These are phyloP conservation scores for Boletus speciosus DNA, from an alignment of 768 basidiomycete species.

Conservation along the genomic window DNA sequence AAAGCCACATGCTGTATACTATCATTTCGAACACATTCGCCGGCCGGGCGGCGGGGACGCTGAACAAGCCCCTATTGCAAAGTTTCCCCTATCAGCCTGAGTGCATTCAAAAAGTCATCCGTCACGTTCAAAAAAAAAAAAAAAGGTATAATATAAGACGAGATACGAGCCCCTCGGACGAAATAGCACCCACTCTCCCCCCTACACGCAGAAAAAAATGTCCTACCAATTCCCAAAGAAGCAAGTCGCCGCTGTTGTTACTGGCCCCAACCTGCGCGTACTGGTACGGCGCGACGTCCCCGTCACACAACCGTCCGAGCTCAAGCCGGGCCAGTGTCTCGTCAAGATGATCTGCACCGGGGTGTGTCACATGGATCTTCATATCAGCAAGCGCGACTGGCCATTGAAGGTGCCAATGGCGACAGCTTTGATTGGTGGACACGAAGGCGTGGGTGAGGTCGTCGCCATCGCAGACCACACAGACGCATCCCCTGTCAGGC, in stretches of 20 bases:
- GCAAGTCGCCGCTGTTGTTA: constrained; percentile 41
- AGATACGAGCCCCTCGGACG: no score
- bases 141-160: no score
- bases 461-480: constrained; percentile 77
- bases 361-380: constrained; percentile 86
- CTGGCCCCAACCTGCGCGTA: constrained; percentile 27
- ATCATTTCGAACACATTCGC: no score
- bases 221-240: constrained; percentile 36
- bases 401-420: constrained; percentile 59
- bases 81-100: neutral
- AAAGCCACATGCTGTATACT: no score
- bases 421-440: constrained; percentile 73
- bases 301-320: constrained; percentile 53
- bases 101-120: no score
- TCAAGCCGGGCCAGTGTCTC: constrained; percentile 68
- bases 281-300: constrained; percentile 43
- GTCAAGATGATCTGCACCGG: constrained; percentile 74
- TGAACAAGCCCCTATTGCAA: no score
- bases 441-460: constrained; percentile 79
- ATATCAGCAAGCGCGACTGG: constrained; percentile 77
- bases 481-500: constrained; percentile 52
- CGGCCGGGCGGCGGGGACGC: no score
- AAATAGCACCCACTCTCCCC: no score
- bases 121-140: no score
- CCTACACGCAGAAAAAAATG: neutral